phyloP scores from a whole-genome alignment of 2,329 filamentous ascomycete genomes.

The Xylariales sp. region DNA sequence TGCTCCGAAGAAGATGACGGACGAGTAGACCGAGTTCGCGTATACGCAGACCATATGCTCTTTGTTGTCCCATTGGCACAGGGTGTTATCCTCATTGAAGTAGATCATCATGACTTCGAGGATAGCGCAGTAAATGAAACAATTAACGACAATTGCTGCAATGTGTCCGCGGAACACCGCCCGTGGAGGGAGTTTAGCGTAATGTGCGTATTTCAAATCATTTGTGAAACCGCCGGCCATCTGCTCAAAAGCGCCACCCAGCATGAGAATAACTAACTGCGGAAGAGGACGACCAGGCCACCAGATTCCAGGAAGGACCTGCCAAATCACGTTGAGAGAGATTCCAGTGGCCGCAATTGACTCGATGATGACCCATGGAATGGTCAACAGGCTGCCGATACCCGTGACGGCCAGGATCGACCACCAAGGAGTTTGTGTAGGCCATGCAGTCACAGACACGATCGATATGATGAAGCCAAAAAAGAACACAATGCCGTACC shows the following conservation, averaged over 20 bases:
- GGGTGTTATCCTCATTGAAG: slow-evolving; percentile 25
- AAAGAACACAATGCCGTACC: slow-evolving; percentile 35
- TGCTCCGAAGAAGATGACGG: slow-evolving; percentile 19
- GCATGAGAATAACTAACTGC: slow-evolving; percentile 22
- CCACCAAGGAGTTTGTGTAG: slow-evolving; percentile 42
- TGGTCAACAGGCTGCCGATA: slow-evolving; percentile 39
- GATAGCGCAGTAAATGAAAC: slow-evolving; percentile 36
- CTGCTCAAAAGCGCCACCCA: slow-evolving; percentile 22
- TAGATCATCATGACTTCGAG: slow-evolving; percentile 24
- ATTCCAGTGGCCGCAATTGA: slow-evolving; percentile 44
- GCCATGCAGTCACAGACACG: slow-evolving; percentile 33
- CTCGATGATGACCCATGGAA: slow-evolving; percentile 42
- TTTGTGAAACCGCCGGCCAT: slow-evolving; percentile 20
- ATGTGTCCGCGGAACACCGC: slow-evolving; percentile 28
- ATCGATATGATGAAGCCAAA: slow-evolving; percentile 36
- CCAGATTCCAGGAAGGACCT: slow-evolving; percentile 35
- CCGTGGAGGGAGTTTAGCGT: slow-evolving; percentile 28
- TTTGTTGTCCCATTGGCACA: slow-evolving; percentile 21
- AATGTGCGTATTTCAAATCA: slow-evolving; percentile 30
- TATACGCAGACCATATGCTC: slow-evolving; percentile 8
- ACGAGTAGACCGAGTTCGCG: slow-evolving; percentile 21
- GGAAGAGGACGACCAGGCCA: slow-evolving; percentile 20
- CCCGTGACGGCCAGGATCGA: slow-evolving; percentile 44
- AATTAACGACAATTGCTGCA: slow-evolving; percentile 16
- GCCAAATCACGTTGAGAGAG: slow-evolving; percentile 45